Conservation (phyloP, 768 basidiomycete species). For the Agaricus subrufescens region DNA sequence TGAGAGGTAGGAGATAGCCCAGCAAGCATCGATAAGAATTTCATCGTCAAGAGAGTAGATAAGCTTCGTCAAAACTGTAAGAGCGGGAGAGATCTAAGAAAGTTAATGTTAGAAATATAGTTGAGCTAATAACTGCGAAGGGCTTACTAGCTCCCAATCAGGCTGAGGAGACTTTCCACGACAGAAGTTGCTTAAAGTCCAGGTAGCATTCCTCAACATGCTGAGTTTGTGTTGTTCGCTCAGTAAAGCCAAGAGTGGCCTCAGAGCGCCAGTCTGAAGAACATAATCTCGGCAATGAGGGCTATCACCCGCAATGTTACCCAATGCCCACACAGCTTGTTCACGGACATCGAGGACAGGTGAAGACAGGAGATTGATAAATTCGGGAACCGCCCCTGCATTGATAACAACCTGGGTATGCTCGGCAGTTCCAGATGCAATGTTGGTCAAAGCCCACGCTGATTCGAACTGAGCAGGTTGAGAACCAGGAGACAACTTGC, state of each 20-base stretch:
- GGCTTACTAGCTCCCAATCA: constrained; percentile 88
- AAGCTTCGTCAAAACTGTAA: constrained; percentile 95
- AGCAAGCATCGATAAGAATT: constrained; percentile 98
- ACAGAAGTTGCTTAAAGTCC: constrained; percentile 99
- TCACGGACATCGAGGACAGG: constrained; percentile 94
- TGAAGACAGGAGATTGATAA: constrained; percentile 95
- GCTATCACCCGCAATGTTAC: constrained; percentile 98
- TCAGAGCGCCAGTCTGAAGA: constrained; percentile 85
- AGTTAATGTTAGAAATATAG: constrained; percentile 14
- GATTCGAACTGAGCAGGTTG: constrained; percentile 73
- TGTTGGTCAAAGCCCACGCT: constrained; percentile 97
- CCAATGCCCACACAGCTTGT: constrained; percentile 99
- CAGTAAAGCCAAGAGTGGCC: constrained; percentile 83
- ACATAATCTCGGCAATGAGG: constrained; percentile 97
- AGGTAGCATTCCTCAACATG: constrained; percentile 98
- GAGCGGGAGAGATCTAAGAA: constrained; percentile 89
- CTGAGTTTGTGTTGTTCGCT: constrained; percentile 98
- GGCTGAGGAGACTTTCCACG: constrained; percentile 97
- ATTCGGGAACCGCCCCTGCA: constrained; percentile 92
- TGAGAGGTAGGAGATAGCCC: constrained; percentile 99
- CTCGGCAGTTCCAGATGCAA: constrained; percentile 95
- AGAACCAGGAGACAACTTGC: constrained; percentile 4
- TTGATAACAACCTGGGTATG: constrained; percentile 98
- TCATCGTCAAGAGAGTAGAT: constrained; percentile 99
- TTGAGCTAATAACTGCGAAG: background rate